These are phyloP conservation scores for Acorus calamus DNA, from an alignment of 106 monocot species.

Conservation along the genomic window DNA sequence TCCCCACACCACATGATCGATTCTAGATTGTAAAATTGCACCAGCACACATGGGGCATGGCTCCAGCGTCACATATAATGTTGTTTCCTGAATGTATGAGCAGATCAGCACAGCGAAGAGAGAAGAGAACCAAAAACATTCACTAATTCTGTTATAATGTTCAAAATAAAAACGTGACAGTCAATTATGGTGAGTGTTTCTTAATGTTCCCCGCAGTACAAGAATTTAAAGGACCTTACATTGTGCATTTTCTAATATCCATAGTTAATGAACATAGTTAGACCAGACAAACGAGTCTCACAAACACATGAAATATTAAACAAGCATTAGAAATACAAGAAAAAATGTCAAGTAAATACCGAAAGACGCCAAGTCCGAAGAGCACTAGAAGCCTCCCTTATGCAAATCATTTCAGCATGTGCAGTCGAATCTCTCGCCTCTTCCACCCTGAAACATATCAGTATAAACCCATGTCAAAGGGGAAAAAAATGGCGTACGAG, in stretches of 20 bases:
- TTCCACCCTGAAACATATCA: slow-evolving; percentile 50
- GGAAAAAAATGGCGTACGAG: neutral
- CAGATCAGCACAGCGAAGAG: too few species aligned
- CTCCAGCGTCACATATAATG: slow-evolving; percentile 91
- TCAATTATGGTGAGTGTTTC: neutral
- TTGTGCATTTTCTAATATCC: too few species aligned
- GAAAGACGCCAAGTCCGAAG: slow-evolving; percentile 79
- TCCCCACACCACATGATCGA: slow-evolving; percentile 90
- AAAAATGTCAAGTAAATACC: slow-evolving; percentile 23
- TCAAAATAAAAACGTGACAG: slow-evolving; percentile 84
- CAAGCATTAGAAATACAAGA: slow-evolving; percentile 1
- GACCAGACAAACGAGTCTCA: too few species aligned
- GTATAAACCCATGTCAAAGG: neutral
- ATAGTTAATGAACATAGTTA: too few species aligned
- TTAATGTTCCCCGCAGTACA: too few species aligned
- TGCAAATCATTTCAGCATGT: slow-evolving; percentile 97
- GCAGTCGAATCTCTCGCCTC: slow-evolving; percentile 90
- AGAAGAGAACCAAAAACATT: too few species aligned
- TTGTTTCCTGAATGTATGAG: slow-evolving; percentile 47
- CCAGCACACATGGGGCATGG: slow-evolving; percentile 98
- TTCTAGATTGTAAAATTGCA: slow-evolving; percentile 90
- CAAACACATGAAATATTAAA: too few species aligned
- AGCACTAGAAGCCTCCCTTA: slow-evolving; percentile 76
- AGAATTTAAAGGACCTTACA: too few species aligned
- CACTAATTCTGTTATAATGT: too few species aligned